These are phyloP conservation scores for Didymella keratinophila DNA, from an alignment of 2,329 filamentous ascomycete genomes.

Conservation along the genomic window DNA sequence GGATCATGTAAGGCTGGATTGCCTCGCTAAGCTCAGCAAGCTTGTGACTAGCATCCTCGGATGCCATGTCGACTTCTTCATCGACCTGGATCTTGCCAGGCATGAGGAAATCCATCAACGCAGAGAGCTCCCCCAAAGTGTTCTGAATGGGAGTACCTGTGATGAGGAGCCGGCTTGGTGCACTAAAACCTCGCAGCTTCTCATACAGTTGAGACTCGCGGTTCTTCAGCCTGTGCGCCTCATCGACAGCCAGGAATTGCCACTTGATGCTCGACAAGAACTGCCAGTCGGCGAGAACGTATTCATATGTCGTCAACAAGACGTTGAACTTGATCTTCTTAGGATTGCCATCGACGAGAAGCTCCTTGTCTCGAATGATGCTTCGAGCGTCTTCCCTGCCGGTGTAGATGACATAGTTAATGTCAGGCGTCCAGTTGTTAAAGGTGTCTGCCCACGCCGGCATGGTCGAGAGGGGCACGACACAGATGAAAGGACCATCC, in stretches of 20 bases:
- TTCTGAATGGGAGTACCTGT: constrained; percentile 98
- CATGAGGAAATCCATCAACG: constrained; percentile 94
- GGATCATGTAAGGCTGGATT: constrained; percentile 93
- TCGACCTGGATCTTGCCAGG: constrained; percentile 93
- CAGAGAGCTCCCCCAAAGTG: constrained; percentile 89
- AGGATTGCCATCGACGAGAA: constrained; percentile 84
- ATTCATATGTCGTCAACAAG: constrained; percentile 97
- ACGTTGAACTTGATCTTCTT: constrained; percentile 96
- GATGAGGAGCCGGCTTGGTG: constrained; percentile 89
- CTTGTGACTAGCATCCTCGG: constrained; percentile 84
- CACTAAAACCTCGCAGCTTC: constrained; percentile 83
- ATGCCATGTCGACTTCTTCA: constrained; percentile 84
- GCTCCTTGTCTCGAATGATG: constrained; percentile 89
- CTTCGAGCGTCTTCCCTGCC: constrained; percentile 85
- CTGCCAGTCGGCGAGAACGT: constrained; percentile 83
- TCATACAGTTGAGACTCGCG: constrained; percentile 91
- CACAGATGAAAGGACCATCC: constrained; percentile 93
- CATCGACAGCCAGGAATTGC: constrained; percentile 96
- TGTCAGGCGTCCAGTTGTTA: constrained; percentile 91
- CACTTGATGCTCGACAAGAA: constrained; percentile 93
- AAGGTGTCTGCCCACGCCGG: constrained; percentile 99
- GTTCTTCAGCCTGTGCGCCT: constrained; percentile 97
- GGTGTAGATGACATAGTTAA: constrained; percentile 97
- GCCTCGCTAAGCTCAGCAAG: constrained; percentile 83
- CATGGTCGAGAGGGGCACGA: constrained; percentile 97